These are phyloP conservation scores for Cephalotrichum gorgonifer DNA, from an alignment of 2,329 filamentous ascomycete species.

Conservation along the genomic window DNA sequence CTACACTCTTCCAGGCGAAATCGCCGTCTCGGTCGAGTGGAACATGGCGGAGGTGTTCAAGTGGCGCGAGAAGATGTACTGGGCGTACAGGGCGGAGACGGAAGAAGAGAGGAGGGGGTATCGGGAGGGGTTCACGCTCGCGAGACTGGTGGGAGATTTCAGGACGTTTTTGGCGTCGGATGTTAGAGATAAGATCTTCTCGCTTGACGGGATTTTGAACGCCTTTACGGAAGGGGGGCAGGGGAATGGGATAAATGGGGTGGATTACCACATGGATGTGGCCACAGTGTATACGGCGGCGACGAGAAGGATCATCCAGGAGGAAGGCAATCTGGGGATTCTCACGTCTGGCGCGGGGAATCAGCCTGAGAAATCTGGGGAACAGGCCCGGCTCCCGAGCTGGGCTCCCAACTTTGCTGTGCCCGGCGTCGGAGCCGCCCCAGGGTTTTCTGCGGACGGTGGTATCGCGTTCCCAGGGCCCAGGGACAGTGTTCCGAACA, in stretches of 20 bases:
- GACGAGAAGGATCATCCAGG: slow-evolving; percentile 11
- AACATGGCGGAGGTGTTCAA: not conserved
- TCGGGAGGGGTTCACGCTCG: slow-evolving; percentile 9
- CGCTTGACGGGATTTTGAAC: slow-evolving; percentile 13
- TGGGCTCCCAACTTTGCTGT: slow-evolving; percentile 16
- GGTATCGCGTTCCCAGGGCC: not conserved
- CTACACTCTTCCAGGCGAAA: slow-evolving; percentile 11
- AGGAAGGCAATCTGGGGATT: slow-evolving; percentile 9
- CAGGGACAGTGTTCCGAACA: not conserved
- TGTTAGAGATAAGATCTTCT: slow-evolving; percentile 8
- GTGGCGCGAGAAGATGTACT: slow-evolving; percentile 12
- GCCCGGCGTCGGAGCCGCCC: slow-evolving; percentile 11
- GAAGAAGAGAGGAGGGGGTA: slow-evolving; percentile 6
- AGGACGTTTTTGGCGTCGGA: slow-evolving; percentile 9
- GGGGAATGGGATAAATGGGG: too few relatives aligned
- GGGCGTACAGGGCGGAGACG: slow-evolving; percentile 9
- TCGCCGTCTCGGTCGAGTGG: slow-evolving; percentile 12
- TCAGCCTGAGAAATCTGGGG: not conserved
- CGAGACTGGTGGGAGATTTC: slow-evolving; percentile 10
- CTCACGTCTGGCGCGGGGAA: slow-evolving; percentile 11
- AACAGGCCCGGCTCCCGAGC: slow-evolving; percentile 11
- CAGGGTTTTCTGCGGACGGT: slow-evolving; percentile 12
- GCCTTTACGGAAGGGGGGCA: slow-evolving; percentile 9
- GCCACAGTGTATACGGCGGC: slow-evolving; percentile 12
- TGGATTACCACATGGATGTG: slow-evolving; percentile 13